Base-by-base conservation (phyloP, 2,329 filamentous ascomycete genomes). In the Fusarium xyrophilum region DNA sequence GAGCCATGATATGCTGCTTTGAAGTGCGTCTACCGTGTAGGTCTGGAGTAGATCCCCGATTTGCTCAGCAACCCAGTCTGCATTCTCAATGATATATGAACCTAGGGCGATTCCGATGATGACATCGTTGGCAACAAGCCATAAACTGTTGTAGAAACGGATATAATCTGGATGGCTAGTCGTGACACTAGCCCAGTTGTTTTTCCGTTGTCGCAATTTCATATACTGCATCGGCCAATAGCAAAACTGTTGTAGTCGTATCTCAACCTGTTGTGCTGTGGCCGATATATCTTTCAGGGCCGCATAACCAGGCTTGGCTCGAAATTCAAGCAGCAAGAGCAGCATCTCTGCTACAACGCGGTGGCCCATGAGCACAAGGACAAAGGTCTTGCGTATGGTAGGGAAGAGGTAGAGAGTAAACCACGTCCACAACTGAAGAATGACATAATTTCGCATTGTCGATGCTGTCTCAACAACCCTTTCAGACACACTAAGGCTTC, bases 201-300 rank as follows among this genome's bases (percentile, higher is more conserved):
- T 89, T 76, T 97, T 96, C 39, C 94, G 86, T 75, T 92, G 89
- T n/a, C 94, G 90, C 47, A 99, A 80, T 19, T 93, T 98, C 43
- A 95, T 86, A 76, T 98, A 97, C 78, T 99, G 95, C 79, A 97
- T 93, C 4, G 96, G 96, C 94, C 95, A 98, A 78, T 99, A 99
- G 79, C 95, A 98, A 76, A 98, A 98, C 77, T 99, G 96, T 76
- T 98, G 93, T 25, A 99, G 85, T 8, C 96, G 91, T 69, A 99
- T 97, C 79, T 99, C 96, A 36, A 99, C 90, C 79, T 99, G 96
- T 77, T 99, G 96, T 27, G 96, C 96, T 1, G 95, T 98, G 17
- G 96, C 96, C 33, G 94, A 98, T 44, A 98, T 89, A 76, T 99
- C 96, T 77, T 98, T 98, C 58, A 99, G 81, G 1, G 96, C 96